phyloP scores from a whole-genome alignment of 2,329 filamentous ascomycete genomes.

The Talaromyces sp. region DNA sequence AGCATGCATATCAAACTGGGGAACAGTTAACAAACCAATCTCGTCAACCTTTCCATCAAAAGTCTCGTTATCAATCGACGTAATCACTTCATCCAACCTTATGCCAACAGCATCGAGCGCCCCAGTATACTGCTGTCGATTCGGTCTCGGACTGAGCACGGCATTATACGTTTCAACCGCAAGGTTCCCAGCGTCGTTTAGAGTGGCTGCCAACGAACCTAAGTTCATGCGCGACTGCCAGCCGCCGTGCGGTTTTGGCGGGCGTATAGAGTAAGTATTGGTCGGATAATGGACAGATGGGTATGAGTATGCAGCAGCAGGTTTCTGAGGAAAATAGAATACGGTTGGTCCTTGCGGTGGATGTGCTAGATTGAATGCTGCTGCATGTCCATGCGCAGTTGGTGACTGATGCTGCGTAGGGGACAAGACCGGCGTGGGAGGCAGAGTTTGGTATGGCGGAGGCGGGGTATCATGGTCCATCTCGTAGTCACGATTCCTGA shows the following conservation, averaged over 20 bases:
- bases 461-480: constrained; percentile 5
- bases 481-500: background rate
- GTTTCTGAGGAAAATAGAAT: background rate
- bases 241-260: background rate
- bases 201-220: constrained; percentile 5
- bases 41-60: constrained; percentile 1
- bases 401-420: background rate
- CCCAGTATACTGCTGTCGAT: constrained; percentile 1
- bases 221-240: constrained; percentile 2
- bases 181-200: constrained; percentile 10
- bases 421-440: constrained; percentile 3
- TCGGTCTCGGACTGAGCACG: background rate
- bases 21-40: constrained; percentile 1
- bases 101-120: constrained; percentile 7
- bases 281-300: background rate
- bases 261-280: background rate
- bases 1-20: background rate
- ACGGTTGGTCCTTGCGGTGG: background rate
- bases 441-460: constrained; percentile 9
- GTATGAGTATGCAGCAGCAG: background rate
- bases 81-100: constrained; percentile 9
- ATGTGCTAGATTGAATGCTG: background rate
- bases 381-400: background rate
- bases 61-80: constrained; percentile 11
- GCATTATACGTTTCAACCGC: constrained; percentile 8